phyloP scores from a whole-genome alignment of 2,329 filamentous ascomycete species.

The Talaromyces sp. region DNA sequence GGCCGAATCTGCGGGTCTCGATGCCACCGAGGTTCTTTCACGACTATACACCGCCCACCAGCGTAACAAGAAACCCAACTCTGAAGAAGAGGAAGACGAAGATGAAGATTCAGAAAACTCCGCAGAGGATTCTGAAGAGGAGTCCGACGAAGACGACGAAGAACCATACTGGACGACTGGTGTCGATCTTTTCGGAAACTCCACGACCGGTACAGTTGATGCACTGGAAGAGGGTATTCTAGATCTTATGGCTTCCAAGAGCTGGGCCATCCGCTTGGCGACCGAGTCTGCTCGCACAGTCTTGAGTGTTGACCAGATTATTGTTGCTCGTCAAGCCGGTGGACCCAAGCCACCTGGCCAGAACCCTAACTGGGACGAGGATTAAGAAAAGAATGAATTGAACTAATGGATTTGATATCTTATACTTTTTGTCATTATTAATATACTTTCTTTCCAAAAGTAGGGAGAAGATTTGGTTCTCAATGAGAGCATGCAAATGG shows the following conservation, averaged over 20 bases:
- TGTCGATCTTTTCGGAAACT: constrained; percentile 88
- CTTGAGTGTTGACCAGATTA: constrained; percentile 96
- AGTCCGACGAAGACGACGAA: constrained; percentile 48
- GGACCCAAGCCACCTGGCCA: constrained; percentile 95
- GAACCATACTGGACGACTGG: constrained; percentile 85
- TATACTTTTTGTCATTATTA: constrained; percentile 13
- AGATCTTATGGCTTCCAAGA: constrained; percentile 86
- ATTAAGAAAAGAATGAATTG: constrained; percentile 36
- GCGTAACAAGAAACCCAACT: constrained; percentile 34
- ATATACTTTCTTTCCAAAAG: constrained; percentile 8
- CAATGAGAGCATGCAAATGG: constrained; percentile 10
- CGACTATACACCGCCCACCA: constrained; percentile 90
- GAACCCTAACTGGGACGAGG: constrained; percentile 75
- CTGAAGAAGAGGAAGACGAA: constrained; percentile 21
- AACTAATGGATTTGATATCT: constrained; percentile 9
- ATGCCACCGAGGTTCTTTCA: constrained; percentile 94
- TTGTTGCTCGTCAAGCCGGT: constrained; percentile 93
- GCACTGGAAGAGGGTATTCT: constrained; percentile 84
- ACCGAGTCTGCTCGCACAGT: constrained; percentile 93
- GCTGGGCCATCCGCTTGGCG: constrained; percentile 94
- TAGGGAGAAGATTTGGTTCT: neutral
- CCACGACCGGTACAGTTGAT: constrained; percentile 77
- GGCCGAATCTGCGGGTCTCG: constrained; percentile 90
- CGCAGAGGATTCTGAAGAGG: constrained; percentile 29
- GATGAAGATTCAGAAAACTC: constrained; percentile 21